These are phyloP conservation scores for Schizothecium vesticola DNA, from an alignment of 495 filamentous ascomycete species.

Conservation along the genomic window DNA sequence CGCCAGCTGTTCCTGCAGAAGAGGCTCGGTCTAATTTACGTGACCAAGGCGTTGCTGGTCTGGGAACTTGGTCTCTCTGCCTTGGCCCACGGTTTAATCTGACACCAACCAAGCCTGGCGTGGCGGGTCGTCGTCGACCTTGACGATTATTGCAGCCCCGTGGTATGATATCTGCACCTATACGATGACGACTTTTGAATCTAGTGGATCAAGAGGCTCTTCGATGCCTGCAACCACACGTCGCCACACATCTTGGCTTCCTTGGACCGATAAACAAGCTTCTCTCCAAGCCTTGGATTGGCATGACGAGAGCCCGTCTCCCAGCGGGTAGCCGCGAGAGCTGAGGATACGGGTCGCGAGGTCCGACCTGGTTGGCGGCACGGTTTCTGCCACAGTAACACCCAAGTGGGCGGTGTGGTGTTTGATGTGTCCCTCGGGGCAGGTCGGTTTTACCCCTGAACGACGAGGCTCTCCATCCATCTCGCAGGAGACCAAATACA, in stretches of 20 bases:
- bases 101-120: not conserved
- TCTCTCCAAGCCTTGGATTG: not conserved
- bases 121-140: not conserved
- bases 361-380: not conserved
- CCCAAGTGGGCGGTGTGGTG: not conserved
- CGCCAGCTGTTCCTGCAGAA: not conserved
- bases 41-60: constrained; percentile 5
- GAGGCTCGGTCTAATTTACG: not conserved
- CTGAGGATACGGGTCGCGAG: not conserved
- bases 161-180: not conserved
- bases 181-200: not conserved
- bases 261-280: not conserved
- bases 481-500: not conserved
- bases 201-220: too few relatives aligned
- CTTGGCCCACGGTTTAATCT: not conserved
- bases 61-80: not conserved
- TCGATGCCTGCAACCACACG: not conserved
- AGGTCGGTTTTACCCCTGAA: not conserved
- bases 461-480: not conserved
- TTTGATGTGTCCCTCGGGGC: not conserved
- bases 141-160: not conserved
- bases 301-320: not conserved
- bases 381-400: not conserved
- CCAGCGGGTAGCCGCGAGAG: not conserved
- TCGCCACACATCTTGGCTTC: not conserved